phyloP scores from a whole-genome alignment of 495 filamentous ascomycete species.

The Penicillium turbatum region DNA sequence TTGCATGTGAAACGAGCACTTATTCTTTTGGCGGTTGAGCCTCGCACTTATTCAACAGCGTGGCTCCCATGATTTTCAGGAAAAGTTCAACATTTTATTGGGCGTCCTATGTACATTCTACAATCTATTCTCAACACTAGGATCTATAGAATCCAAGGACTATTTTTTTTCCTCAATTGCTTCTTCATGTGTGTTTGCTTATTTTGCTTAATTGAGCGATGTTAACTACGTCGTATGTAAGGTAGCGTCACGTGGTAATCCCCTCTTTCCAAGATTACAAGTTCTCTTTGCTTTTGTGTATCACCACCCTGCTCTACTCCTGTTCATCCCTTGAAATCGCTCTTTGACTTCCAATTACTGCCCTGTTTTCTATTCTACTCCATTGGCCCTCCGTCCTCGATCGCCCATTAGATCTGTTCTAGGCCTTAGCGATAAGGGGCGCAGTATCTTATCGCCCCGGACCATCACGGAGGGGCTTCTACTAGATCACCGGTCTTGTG shows the following conservation, averaged over 20 bases:
- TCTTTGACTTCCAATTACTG: not conserved
- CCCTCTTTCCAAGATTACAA: not conserved
- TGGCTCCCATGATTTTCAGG: slow-evolving; percentile 27
- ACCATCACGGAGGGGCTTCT: slow-evolving; percentile 7
- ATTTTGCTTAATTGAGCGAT: not conserved
- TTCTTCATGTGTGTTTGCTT: not conserved
- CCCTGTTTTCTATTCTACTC: not conserved
- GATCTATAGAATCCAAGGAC: slow-evolving; percentile 10
- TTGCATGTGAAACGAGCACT: slow-evolving; percentile 35
- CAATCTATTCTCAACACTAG: slow-evolving; percentile 12
- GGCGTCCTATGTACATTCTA: slow-evolving; percentile 12
- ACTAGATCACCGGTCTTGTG: not conserved
- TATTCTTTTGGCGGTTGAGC: slow-evolving; percentile 19
- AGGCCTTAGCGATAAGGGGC: slow-evolving; percentile 4
- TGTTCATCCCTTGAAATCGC: not conserved
- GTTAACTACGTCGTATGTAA: no score
- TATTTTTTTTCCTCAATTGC: not conserved
- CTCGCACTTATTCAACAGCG: slow-evolving; percentile 41
- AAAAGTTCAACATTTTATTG: slow-evolving; percentile 36
- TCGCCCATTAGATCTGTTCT: not conserved
- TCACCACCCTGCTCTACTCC: not conserved
- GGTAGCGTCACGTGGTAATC: not conserved
- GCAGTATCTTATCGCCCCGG: slow-evolving; percentile 19
- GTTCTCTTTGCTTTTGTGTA: not conserved
- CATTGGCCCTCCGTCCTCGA: not conserved